A percentile compares a stretch with the other conserved stretches of the same genome.
Conservation (phyloP, 108 stramenopile species). For the Skeletonema costatum region DNA sequence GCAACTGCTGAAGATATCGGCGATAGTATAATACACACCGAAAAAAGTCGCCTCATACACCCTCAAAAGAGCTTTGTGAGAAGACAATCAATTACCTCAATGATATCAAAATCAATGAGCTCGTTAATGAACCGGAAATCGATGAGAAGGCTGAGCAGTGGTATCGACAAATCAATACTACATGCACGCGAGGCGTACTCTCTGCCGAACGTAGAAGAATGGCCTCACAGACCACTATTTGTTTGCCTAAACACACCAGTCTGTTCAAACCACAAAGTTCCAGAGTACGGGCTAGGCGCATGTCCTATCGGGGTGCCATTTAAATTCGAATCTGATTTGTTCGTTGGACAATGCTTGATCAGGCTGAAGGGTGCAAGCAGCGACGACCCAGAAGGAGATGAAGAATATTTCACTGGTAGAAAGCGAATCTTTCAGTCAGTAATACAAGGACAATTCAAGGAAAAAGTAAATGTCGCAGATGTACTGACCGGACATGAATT, state of each 20-base stretch:
- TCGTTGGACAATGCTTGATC: constrained; percentile 56
- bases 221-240: constrained; percentile 49
- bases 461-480: constrained; percentile 51
- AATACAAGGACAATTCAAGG: constrained; percentile 69
- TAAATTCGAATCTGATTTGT: constrained; percentile 58
- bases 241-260: constrained; percentile 49
- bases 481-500: constrained; percentile 62
- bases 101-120: constrained; percentile 1
- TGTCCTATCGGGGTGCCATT: constrained; percentile 43
- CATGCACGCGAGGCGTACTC: constrained; percentile 29
- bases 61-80: background rate
- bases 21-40: background rate
- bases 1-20: background rate
- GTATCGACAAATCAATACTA: constrained; percentile 4
- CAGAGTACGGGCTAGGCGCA: constrained; percentile 17
- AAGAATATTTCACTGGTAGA: constrained; percentile 58
- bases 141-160: background rate
- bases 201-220: constrained; percentile 29
- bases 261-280: constrained; percentile 23
- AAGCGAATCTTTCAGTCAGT: constrained; percentile 60
- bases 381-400: constrained; percentile 39
- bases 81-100: background rate
- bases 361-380: constrained; percentile 45
- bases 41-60: background rate
- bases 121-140: background rate